Evolutionary conservation across 768 basidiomycete species (phyloP).

Genomic region (Coprinopsis marcescibilis): DNA sequence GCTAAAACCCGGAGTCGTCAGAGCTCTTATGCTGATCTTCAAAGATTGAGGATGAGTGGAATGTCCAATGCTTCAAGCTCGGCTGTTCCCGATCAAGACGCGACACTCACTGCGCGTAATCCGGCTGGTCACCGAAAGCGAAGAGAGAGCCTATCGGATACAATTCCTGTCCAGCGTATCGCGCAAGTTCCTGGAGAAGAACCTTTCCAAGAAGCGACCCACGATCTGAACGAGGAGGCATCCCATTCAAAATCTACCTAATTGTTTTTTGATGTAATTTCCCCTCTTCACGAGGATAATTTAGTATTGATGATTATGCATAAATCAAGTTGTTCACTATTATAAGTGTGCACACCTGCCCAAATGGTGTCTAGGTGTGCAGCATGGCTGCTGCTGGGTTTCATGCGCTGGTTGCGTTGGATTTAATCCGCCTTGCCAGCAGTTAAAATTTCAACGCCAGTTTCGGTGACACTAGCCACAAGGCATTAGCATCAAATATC

Average conservation of each 20-base stretch:
- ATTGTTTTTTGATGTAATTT: slow-evolving; percentile 1
- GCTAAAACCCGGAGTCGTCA: slow-evolving; percentile 54
- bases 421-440: slow-evolving; percentile 28
- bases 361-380: not conserved
- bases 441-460: slow-evolving; percentile 84
- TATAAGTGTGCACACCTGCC: not conserved
- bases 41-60: slow-evolving; percentile 48
- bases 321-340: not conserved
- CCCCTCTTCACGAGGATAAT: not conserved
- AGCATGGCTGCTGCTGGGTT: too few relatives aligned
- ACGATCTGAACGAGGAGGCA: slow-evolving; percentile 62
- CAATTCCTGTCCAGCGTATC: slow-evolving; percentile 58
- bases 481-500: too few relatives aligned
- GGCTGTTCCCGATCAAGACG: slow-evolving; percentile 28
- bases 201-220: slow-evolving; percentile 58
- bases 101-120: slow-evolving; percentile 30
- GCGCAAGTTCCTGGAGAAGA: slow-evolving; percentile 52
- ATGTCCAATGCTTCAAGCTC: slow-evolving; percentile 16
- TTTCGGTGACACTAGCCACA: slow-evolving; percentile 76
- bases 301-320: not conserved
- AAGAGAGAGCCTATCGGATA: slow-evolving; percentile 59
- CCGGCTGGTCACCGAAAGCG: slow-evolving; percentile 40
- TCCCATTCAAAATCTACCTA: slow-evolving; percentile 11
- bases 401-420: not conserved
- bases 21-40: slow-evolving; percentile 78